These are phyloP conservation scores for Ajuga reptans DNA, from an alignment of 305 asterid species.

Conservation along the genomic window DNA sequence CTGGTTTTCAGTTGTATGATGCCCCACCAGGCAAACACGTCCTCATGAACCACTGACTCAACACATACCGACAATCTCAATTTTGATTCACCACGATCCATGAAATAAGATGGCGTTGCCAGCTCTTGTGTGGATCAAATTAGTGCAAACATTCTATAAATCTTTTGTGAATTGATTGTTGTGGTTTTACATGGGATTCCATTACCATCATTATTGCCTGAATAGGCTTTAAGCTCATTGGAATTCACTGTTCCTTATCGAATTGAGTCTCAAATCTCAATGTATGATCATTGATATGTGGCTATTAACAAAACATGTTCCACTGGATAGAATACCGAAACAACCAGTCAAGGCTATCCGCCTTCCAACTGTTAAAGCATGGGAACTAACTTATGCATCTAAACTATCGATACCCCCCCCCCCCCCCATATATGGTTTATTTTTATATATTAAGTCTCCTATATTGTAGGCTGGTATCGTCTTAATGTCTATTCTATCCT, in stretches of 20 bases:
- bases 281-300: not conserved
- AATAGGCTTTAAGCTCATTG: not conserved
- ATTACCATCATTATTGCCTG: not conserved
- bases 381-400: not conserved
- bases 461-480: not conserved
- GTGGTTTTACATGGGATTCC: not conserved
- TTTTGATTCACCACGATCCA: not conserved
- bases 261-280: not conserved
- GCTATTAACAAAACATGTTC: not conserved
- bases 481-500: not conserved
- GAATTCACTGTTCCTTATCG: not conserved
- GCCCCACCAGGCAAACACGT: not conserved
- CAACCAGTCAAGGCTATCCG: not conserved
- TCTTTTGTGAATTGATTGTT: not conserved
- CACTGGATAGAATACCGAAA: not conserved
- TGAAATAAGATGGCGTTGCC: not conserved
- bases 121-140: not conserved
- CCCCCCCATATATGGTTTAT: not conserved
- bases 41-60: not conserved
- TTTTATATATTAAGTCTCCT: not conserved
- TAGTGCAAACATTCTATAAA: not conserved
- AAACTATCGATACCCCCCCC: not conserved
- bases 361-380: not conserved
- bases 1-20: not conserved
- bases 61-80: not conserved